Conservation (phyloP, 768 basidiomycete genomes). For the Leccinum subtestaceum region DNA sequence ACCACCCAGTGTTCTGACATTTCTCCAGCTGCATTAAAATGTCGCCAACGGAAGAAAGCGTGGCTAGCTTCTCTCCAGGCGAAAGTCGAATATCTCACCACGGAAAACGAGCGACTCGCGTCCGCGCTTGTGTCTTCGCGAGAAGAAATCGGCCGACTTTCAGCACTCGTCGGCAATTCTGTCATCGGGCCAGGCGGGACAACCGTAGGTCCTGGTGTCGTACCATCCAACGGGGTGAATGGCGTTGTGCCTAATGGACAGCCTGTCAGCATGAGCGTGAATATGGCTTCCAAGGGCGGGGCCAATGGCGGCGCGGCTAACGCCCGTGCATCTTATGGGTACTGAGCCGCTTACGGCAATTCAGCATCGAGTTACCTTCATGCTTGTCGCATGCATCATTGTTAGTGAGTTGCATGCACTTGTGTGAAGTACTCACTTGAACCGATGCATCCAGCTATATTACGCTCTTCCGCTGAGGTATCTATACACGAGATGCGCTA, state of each 20-base stretch:
- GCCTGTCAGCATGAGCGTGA: conserved; percentile 44
- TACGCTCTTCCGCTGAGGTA: conserved; percentile 16
- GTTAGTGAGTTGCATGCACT: conserved; percentile 16
- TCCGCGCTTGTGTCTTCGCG: conserved; percentile 82
- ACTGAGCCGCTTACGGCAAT: conserved; percentile 23
- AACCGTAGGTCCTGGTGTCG: conserved; percentile 29
- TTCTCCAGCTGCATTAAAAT: conserved; percentile 87
- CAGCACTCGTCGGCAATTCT: conserved; percentile 64
- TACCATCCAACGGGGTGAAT: conserved; percentile 27
- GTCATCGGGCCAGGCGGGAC: conserved; percentile 46
- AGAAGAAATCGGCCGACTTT: conserved; percentile 87
- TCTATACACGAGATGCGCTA: conserved; percentile 18
- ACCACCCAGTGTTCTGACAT: conserved; percentile 4
- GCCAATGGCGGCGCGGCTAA: conserved; percentile 29
- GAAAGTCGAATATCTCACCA: conserved; percentile 88
- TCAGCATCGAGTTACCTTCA: conserved; percentile 1
- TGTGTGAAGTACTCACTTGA: background rate
- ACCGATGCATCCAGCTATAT: conserved; percentile 12
- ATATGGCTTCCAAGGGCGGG: conserved; percentile 37
- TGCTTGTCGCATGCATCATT: conserved; percentile 8
- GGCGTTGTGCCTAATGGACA: conserved; percentile 31
- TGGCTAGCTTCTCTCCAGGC: conserved; percentile 92
- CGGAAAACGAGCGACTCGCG: conserved; percentile 93
- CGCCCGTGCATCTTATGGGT: conserved; percentile 40
- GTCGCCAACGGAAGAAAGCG: conserved; percentile 98